Base-by-base conservation (phyloP, 2,329 filamentous ascomycete species). In the Chaetomium strumarium region DNA sequence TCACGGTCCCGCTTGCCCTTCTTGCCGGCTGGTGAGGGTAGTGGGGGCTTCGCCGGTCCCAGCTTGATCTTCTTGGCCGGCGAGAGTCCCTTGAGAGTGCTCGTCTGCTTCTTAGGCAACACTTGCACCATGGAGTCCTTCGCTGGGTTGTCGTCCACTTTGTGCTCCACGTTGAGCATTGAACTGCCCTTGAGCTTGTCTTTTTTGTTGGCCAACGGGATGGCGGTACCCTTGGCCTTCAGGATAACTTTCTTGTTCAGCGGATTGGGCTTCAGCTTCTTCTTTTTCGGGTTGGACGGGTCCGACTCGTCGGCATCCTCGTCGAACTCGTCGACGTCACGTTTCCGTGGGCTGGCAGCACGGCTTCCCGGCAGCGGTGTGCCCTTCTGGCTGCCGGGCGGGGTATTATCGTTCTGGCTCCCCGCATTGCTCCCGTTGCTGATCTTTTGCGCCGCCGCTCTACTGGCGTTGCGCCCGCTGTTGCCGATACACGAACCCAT, bases 401-500 rank as follows among this genome's bases (percentile, higher is more conserved):
- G 80, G 39, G 81, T 84, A 49, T 73, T 81, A 44, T 73, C 71
- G 53, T 76, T 72, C 57, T 77, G 75, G 52, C 74, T 79, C 36
- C 68, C 71, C 20, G 67, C 70, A 59, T 71, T 71, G 57, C 64
- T 68, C 53, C 70, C 75, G 55, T 81, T 83, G 61, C 76, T 81
- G 57, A 85, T 79, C 69, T 84, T 84, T 59, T 80, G 77, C 10
- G 80, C 78, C 11, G 82, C 82, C 8, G 79, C 79, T 52, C 81
- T 72, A 56, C 80, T 83, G 13, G 81, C 80, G 58, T 79, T 83
- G 33, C 82, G 75, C 20, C 81, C 80, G 59, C 80, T 83, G 64
- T 83, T 84, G 40, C 81, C 81, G 55, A 85, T 85, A 64, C 81
- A 84, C 16, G 80, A 83, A 33, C 80, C 80, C 81, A 85, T 84